These are phyloP conservation scores for Talaromyces proteolyticus DNA, from an alignment of 495 filamentous ascomycete genomes.

Conservation along the genomic window DNA sequence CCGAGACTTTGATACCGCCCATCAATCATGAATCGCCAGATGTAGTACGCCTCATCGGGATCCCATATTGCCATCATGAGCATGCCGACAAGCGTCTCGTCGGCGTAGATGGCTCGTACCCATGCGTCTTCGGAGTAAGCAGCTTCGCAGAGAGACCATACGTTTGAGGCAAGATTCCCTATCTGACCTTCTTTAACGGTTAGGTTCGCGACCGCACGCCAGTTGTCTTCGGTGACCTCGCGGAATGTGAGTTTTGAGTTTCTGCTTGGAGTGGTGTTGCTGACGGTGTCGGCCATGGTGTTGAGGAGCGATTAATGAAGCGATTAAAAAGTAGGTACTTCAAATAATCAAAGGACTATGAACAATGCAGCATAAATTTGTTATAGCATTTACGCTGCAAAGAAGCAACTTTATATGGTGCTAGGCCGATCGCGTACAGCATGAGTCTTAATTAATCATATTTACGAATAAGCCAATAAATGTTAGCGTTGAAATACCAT, in stretches of 20 bases:
- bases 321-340: not conserved
- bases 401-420: too few relatives aligned
- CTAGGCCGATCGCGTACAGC: too few relatives aligned
- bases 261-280: not conserved
- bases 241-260: not conserved
- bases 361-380: too few relatives aligned
- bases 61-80: not conserved
- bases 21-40: not conserved
- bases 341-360: too few relatives aligned
- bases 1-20: not conserved
- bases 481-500: too few relatives aligned
- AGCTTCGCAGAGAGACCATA: not conserved
- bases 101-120: not conserved
- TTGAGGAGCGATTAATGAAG: not conserved
- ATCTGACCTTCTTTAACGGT: not conserved
- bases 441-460: too few relatives aligned
- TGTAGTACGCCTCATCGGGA: not conserved
- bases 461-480: too few relatives aligned
- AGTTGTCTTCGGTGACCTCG: not conserved
- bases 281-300: not conserved
- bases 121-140: not conserved
- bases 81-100: not conserved
- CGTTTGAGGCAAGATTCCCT: not conserved
- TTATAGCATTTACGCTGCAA: too few relatives aligned
- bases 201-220: not conserved